Evolutionary conservation across 345 rosid species (phyloP).

Genomic region (Pelargonium nanum): DNA sequence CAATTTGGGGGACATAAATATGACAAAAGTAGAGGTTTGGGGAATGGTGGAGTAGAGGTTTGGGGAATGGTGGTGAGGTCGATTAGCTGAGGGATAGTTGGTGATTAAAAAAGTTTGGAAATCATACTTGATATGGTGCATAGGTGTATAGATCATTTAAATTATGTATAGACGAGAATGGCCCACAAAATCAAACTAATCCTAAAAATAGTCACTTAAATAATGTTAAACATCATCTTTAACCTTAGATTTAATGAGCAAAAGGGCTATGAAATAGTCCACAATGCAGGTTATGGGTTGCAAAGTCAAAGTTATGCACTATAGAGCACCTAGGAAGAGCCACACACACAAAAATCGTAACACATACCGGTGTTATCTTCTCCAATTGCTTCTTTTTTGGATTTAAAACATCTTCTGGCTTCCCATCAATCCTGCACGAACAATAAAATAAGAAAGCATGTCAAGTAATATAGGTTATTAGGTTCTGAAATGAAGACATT

Average conservation of each 20-base stretch:
- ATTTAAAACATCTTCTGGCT: slow-evolving; percentile 90
- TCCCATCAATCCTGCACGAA: slow-evolving; percentile 67
- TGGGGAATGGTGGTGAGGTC: too few relatives aligned
- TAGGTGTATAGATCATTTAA: neutral
- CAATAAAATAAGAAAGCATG: slow-evolving; percentile 1
- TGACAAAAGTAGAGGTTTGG: too few relatives aligned
- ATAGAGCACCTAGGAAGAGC: neutral
- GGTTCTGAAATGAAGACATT: neutral
- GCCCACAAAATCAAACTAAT: neutral
- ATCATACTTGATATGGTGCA: too few relatives aligned
- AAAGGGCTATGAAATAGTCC: neutral
- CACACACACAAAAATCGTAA: neutral
- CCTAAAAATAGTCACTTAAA: too few relatives aligned
- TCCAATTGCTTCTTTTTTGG: slow-evolving; percentile 96
- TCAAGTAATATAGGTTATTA: too few relatives aligned
- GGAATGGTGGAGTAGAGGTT: too few relatives aligned
- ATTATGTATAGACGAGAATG: neutral
- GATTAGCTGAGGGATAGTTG: too few relatives aligned
- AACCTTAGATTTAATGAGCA: neutral
- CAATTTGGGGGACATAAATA: too few relatives aligned
- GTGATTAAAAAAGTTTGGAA: too few relatives aligned
- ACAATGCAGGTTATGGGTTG: too few relatives aligned
- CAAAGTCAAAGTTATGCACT: neutral
- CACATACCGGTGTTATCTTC: slow-evolving; percentile 78
- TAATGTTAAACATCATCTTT: neutral